Base-by-base conservation (phyloP, 176 grass and related monocot species). In the Eleusine coracana region DNA sequence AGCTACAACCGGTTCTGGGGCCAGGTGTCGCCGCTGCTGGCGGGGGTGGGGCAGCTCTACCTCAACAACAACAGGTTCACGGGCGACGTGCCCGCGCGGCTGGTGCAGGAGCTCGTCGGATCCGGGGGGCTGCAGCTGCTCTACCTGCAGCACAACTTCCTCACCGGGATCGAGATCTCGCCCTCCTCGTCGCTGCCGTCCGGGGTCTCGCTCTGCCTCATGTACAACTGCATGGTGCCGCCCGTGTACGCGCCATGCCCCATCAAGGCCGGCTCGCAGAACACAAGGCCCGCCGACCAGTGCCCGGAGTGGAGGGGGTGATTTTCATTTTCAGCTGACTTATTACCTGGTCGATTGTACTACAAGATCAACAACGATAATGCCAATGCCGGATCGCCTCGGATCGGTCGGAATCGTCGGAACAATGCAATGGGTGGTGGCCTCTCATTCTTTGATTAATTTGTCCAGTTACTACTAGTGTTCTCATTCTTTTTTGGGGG, bases 181-280 rank as follows among this genome's bases (percentile, higher is more conserved):
- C 95, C 90, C 21, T 78, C 95, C 20, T 88, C 91, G 51, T 86
- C 90, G 45, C 84, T 98, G 21, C 95, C 95, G 10, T 86, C 88
- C 21, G 86, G 90, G 28, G 92, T 92, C 36, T 87, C 95, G 41
- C 95, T 98, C 16, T 98, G 95, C 77, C 77, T 98, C 27, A 94
- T 95, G 92, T 98, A 87, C 89, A 98, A 98, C 64, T 98, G 95
- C 87, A 95, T 98, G 95, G 90, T 98, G 68, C 92, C 92, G 78
- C 90, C 92, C 3, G 90, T 98, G 45, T 84, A 89, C 87, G 87
- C 92, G 66, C 95, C 95, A 5, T 98, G 95, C 89, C 95, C 95
- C 66, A 86, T 98, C 84, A 98, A 95, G 90, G 95, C 95, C 41
- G 92, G 95, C 2, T 84, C 90, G 56, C 79, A 88, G 88, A 98